Conservation (phyloP, 805 yeast species). For the Kuraishia borneana region DNA sequence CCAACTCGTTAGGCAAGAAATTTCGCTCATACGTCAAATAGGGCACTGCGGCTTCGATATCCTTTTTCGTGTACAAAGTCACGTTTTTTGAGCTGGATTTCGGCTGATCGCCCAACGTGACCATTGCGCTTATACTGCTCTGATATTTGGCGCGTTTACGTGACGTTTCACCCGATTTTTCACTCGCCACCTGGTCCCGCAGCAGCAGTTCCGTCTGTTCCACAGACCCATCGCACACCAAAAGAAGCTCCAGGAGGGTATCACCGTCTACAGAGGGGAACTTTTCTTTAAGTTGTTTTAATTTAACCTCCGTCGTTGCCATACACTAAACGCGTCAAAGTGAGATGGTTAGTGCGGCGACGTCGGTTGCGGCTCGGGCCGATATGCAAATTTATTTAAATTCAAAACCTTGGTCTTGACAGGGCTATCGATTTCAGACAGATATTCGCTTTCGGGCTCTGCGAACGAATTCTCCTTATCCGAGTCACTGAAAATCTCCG, state of each 20-base stretch:
- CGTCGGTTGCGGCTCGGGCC: no score
- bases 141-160: slow-evolving; percentile 3
- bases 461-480: no score
- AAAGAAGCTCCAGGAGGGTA: slow-evolving; percentile 36
- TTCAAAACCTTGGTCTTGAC: no score
- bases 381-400: no score
- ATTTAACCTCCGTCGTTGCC: slow-evolving; percentile 28
- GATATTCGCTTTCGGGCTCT: no score
- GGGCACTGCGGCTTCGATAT: slow-evolving; percentile 36
- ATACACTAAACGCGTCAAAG: no score
- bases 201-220: slow-evolving; percentile 28
- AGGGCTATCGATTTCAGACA: no score
- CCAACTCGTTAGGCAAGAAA: slow-evolving; percentile 39
- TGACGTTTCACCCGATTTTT: background rate
- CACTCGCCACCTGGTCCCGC: slow-evolving; percentile 18
- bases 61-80: slow-evolving; percentile 36
- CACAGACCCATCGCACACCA: slow-evolving; percentile 43
- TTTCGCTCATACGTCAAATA: slow-evolving; percentile 37
- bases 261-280: slow-evolving; percentile 33
- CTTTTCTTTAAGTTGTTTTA: slow-evolving; percentile 20
- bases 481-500: background rate
- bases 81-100: slow-evolving; percentile 5
- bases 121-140: background rate
- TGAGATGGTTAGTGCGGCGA: no score
- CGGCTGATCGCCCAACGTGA: background rate